Evolutionary conservation across 306 rosid genomes (phyloP), one percentile per base, ranked within the genome.

Genomic region (Citrullus colocynthis): DNA sequence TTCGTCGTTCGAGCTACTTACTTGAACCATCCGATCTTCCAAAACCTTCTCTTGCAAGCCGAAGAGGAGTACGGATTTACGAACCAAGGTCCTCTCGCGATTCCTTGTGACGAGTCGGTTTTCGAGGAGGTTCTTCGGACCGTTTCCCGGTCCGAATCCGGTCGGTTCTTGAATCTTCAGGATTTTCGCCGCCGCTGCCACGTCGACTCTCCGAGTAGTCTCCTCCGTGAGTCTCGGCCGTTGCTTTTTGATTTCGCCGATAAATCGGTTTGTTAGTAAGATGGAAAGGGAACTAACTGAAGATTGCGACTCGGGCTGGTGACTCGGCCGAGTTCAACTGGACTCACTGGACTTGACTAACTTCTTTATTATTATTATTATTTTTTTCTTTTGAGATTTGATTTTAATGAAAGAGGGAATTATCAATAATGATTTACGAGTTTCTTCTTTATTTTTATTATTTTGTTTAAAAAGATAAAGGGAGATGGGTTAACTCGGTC

Each of bases 61-160:
- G 98, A 92, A 48, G 98, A 95, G 34, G 97, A 95, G 82, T 95
- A 95, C 84, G 98, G 98, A 1, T 95, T 92, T 79, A 78, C 91
- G 52, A 90, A 88, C 88, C 79, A 84, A 12, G 98, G 98, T 2
- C 98, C 96, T 0, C 85, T 94, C 14, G 80, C 84, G 12, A 85
- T 94, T 71, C 98, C 98, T 2, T 95, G 97, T 84, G 92, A 90
- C 75, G 98, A 95, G 80, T 79, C 83, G 9, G 79, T 84, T 2
- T 92, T 95, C 84, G 93, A 90, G 69, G 93, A 92, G 76, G 85
- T 86, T 5, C 88, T 94, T 4, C 87, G 81, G 62, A 83, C 83
- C 37, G 83, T 94, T 45, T 36, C 87, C 30, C 85, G 83, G 48
- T 86, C 92, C 49, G 91, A 84, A 0, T 80, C 90, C 18, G 78